These are phyloP conservation scores for Earliella scabrosa DNA, from an alignment of 1,284 basidiomycete genomes.

Conservation along the genomic window DNA sequence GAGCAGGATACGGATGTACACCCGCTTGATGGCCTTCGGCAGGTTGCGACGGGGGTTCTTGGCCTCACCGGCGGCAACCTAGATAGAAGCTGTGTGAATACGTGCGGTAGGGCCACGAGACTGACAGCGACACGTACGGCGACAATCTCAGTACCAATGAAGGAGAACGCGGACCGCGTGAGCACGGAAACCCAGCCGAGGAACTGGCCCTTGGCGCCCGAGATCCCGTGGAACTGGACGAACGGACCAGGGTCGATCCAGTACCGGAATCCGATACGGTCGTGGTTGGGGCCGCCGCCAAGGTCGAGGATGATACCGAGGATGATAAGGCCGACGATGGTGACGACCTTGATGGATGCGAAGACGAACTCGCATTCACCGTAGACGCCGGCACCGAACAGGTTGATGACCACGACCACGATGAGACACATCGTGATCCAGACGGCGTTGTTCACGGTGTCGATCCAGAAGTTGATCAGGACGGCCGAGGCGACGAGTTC, in stretches of 20 bases:
- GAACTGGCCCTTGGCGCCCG: conserved; percentile 55
- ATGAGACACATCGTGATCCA: conserved; percentile 70
- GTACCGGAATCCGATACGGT: conserved; percentile 54
- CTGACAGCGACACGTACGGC: conserved; percentile 54
- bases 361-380: conserved; percentile 64
- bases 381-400: conserved; percentile 53
- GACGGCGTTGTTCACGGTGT: conserved; percentile 53
- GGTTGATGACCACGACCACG: conserved; percentile 69
- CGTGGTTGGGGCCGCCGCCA: conserved; percentile 60
- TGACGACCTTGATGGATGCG: conserved; percentile 65
- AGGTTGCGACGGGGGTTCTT: conserved; percentile 73
- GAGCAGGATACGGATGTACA: conserved; percentile 74
- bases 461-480: conserved; percentile 66
- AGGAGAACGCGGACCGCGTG: conserved; percentile 73
- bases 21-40: conserved; percentile 67
- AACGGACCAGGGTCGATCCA: conserved; percentile 64
- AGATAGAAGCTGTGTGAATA: not conserved
- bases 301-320: conserved; percentile 63
- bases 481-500: conserved; percentile 71
- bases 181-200: conserved; percentile 58
- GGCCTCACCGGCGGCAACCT: conserved; percentile 80
- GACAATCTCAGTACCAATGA: conserved; percentile 79
- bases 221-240: conserved; percentile 44
- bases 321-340: conserved; percentile 54
- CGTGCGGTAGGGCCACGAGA: not conserved